These are phyloP conservation scores for Coniochaeta pulveracea DNA, from an alignment of 2,329 filamentous ascomycete species.

Conservation along the genomic window DNA sequence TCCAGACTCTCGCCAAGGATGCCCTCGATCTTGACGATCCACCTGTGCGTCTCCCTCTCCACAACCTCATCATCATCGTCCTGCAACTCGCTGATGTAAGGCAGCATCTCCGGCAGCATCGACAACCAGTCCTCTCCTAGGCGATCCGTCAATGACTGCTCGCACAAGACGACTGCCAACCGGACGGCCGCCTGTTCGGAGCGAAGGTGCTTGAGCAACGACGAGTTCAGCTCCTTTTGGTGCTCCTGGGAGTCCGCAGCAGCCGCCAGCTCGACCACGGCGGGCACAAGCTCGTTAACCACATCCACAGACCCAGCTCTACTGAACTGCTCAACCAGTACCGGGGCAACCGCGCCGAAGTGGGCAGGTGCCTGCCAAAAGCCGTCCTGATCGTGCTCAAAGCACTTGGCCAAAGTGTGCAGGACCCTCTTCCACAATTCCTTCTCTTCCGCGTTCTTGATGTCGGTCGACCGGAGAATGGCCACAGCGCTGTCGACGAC, in stretches of 20 bases:
- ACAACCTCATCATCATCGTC: slow-evolving; percentile 94
- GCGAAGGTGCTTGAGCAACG: slow-evolving; percentile 68
- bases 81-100: slow-evolving; percentile 88
- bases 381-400: slow-evolving; percentile 83
- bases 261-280: slow-evolving; percentile 68
- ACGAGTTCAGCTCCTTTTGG: slow-evolving; percentile 76
- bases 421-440: slow-evolving; percentile 61
- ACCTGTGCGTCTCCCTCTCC: slow-evolving; percentile 77
- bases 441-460: slow-evolving; percentile 36
- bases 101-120: slow-evolving; percentile 88
- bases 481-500: slow-evolving; percentile 64
- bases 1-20: slow-evolving; percentile 85
- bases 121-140: slow-evolving; percentile 90
- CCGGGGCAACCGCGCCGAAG: slow-evolving; percentile 60
- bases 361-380: slow-evolving; percentile 93
- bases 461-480: slow-evolving; percentile 38
- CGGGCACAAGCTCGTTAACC: slow-evolving; percentile 52
- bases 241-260: slow-evolving; percentile 79
- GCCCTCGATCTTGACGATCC: slow-evolving; percentile 84
- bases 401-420: slow-evolving; percentile 60
- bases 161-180: slow-evolving; percentile 69
- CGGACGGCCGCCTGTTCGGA: slow-evolving; percentile 61
- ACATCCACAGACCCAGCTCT: slow-evolving; percentile 30
- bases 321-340: slow-evolving; percentile 57
- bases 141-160: slow-evolving; percentile 67